Base-by-base conservation (phyloP, 2,329 filamentous ascomycete genomes). In the Fusarium beomiforme region DNA sequence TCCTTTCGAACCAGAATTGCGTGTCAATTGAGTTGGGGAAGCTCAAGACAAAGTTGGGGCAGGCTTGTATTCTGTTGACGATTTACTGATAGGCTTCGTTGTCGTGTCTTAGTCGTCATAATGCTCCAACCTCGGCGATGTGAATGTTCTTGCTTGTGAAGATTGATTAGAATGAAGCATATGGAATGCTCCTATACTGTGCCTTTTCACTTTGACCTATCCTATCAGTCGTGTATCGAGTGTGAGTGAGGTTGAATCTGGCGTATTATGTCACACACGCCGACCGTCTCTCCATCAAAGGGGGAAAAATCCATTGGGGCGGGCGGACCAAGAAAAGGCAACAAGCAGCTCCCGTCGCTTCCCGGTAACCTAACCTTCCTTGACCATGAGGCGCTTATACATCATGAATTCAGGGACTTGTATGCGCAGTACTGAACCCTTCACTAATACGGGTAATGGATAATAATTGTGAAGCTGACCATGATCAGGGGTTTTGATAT, bases 261-360 rank as follows among this genome's bases (percentile, higher is more conserved):
- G 56, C 55, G 62, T 42, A 37, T 59, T 61, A 21, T 58, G 59
- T 31, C 34, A 34, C 16, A 37, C 72, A 76, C 74, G 46, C 74
- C 72, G 43, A 13, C 67, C 64, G 67, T 74, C 31, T 16, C 42
- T 64, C 51, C 60, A 67, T 69, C 55, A 67, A 74, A 70, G 65
- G 56, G 56, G 58, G 42, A 21, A 70, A 74, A 75, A 67, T 65
- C 72, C 72, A 72, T 76, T 76, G 74, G 74, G 74, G 71, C 69
- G 59, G 72, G 59, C 59, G 74, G 64, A 61, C 16, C 44, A 55
- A 66, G 51, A 39, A 54, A 67, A 46, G 59, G 61, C 49, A 61
- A 67, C 50, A 39, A 39, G 33, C 53, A 64, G 57, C 62, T 36
- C 37, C 53, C 58, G 55, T 50, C 56, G 60, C 57, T 53, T 72